Evolutionary conservation across 1,139 yeast species (phyloP), one percentile per base, ranked within the genome.

Genomic region (Scheffersomyces segobiensis): DNA sequence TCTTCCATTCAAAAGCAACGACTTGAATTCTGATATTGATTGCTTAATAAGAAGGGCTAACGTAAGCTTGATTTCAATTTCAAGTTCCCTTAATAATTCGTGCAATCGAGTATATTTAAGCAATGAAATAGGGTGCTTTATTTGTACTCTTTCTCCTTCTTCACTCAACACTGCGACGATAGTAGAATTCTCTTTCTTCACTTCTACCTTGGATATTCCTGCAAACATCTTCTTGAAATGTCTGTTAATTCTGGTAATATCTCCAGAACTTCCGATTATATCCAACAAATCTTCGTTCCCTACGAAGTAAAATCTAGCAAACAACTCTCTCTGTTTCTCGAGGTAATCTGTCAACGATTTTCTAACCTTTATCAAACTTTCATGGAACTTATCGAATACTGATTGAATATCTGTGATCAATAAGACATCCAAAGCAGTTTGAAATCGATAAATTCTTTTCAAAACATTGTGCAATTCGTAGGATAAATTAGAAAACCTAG

Each of bases 271-370:
- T 3, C 98, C 97, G 57, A 95, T 83, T 50, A 95, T 83, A 62
- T 92, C 97, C 49, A 95, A 75, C 50, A 95, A 76, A 69, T 93
- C 98, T 62, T 93, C 97, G 68, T 95, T 95, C 6, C 98, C 98
- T 49, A 95, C 77, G 67, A 95, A 93, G 66, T 89, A 93, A 60
- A 93, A 89, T 53, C 98, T 79, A 0, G 97, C 95, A 66, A 89
- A 93, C 2, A 81, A 62, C 54, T 85, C 89, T 62, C 98, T 77
- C 67, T 93, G 97, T 52, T 82, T 84, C 65, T 93, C 98, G 53
- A 93, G 78, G 69, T 88, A 95, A 18, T 91, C 96, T 1, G 88
- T 81, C 19, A 95, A 79, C 0, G 97, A 88, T 57, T 82, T 84
- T 56, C 88, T 83, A 2, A 92, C 84, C 63, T 82, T 85, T 2